phyloP scores from a whole-genome alignment of 352 stramenopile genomes.

The Pythium rishiriense region DNA sequence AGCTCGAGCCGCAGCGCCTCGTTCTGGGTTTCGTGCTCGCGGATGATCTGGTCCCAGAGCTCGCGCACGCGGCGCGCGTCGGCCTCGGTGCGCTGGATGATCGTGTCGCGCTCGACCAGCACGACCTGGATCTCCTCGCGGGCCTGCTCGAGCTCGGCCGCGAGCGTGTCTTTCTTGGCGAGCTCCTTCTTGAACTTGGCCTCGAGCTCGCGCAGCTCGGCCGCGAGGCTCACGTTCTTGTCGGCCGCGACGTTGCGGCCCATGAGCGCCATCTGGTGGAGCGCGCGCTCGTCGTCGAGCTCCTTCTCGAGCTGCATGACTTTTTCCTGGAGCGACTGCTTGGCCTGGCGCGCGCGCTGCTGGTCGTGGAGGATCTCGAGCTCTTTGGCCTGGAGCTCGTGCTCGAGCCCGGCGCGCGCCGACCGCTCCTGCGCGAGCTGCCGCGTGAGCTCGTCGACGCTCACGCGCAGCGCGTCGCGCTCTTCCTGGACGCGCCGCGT shows the following conservation, averaged over 20 bases:
- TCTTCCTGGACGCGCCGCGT: slow-evolving; percentile 67
- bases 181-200: slow-evolving; percentile 62
- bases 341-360: slow-evolving; percentile 51
- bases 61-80: slow-evolving; percentile 73
- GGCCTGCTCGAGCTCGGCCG: slow-evolving; percentile 50
- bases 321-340: slow-evolving; percentile 50
- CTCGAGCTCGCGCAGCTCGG: slow-evolving; percentile 55
- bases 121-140: slow-evolving; percentile 45
- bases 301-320: slow-evolving; percentile 55
- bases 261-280: slow-evolving; percentile 55
- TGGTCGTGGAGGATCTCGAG: slow-evolving; percentile 70
- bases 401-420: slow-evolving; percentile 41
- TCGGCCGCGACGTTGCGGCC: slow-evolving; percentile 51
- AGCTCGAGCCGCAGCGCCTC: slow-evolving; percentile 46
- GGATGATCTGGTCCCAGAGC: slow-evolving; percentile 76
- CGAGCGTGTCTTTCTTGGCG: slow-evolving; percentile 57
- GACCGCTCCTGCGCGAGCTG: slow-evolving; percentile 44
- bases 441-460: slow-evolving; percentile 55
- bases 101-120: slow-evolving; percentile 49
- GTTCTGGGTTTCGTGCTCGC: slow-evolving; percentile 64
- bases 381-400: slow-evolving; percentile 64
- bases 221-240: slow-evolving; percentile 49
- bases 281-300: slow-evolving; percentile 54
- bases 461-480: slow-evolving; percentile 43
- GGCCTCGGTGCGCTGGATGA: slow-evolving; percentile 68